Conservation (phyloP, 2,329 filamentous ascomycete species). For the Coniochaeta prunicola region DNA sequence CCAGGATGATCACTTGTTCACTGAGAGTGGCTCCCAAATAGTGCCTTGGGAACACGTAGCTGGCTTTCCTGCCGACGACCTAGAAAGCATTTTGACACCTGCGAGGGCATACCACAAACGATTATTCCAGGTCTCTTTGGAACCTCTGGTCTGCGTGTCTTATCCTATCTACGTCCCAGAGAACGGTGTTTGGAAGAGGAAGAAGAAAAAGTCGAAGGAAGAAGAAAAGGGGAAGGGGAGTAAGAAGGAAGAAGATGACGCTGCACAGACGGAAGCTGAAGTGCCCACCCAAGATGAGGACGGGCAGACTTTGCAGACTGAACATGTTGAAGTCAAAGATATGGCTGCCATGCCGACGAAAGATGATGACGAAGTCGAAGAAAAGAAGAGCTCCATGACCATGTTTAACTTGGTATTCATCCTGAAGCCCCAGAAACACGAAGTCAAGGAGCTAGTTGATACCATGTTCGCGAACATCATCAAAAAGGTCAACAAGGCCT, state of each 20-base stretch:
- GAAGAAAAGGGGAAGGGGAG: conserved; percentile 22
- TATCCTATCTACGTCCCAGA: conserved; percentile 77
- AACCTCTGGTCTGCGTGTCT: conserved; percentile 72
- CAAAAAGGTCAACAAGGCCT: conserved; percentile 84
- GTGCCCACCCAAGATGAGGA: conserved; percentile 13
- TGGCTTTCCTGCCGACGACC: conserved; percentile 66
- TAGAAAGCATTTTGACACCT: conserved; percentile 75
- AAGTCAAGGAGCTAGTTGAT: conserved; percentile 69
- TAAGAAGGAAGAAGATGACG: conserved; percentile 21
- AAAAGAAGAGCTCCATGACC: conserved; percentile 68
- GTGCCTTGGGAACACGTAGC: conserved; percentile 67
- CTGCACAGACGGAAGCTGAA: conserved; percentile 17
- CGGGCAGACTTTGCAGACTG: conserved; percentile 14
- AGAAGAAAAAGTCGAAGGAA: conserved; percentile 36
- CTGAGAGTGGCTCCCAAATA: conserved; percentile 47
- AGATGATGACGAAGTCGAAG: conserved; percentile 37
- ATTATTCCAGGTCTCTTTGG: conserved; percentile 74
- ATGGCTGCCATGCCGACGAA: conserved; percentile 24
- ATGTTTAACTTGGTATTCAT: conserved; percentile 99
- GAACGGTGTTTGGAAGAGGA: conserved; percentile 70
- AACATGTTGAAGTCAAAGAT: conserved; percentile 22
- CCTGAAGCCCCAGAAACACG: conserved; percentile 69
- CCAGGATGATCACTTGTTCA: conserved; percentile 48
- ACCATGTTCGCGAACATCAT: conserved; percentile 79
- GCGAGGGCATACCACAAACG: conserved; percentile 70